Evolutionary conservation across 805 yeast species (phyloP), one percentile per base, ranked within the genome.

Genomic region (Saturnispora quitensis): DNA sequence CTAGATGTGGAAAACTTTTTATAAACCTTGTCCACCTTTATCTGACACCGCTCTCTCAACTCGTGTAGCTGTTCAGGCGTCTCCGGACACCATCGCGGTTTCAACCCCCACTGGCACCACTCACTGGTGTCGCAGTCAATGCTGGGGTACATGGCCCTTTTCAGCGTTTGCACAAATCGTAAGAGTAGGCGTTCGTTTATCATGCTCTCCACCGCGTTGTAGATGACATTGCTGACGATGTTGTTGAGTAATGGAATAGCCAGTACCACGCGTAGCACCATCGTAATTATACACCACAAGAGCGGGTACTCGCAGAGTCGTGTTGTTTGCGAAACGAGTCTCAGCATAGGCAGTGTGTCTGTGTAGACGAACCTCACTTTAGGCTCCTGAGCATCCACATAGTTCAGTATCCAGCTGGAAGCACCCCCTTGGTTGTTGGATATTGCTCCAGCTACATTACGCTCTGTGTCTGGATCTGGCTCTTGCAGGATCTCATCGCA

Each of bases 101-200:
- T 49, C 34, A 49, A 25, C 17, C 47, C 51, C 51, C 51, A 49
- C 35, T 43, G 22, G n/a, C 18, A 18, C 20, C 46, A 28, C 17
- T 43, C 22, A 4, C 13, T 24, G 4, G 15, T 17, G n/a, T 28
- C 18, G 20, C 13, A 4, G 18, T 15, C 38, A 18, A 13, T 7
- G 15, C 20, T 20, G 31, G 47, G 47, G 17, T 52, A 86, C 68
- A 1, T 89, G 82, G 28, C 71, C 69, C 2, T 68, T 57, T 8
- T 50, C 15, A 44, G 12, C 12, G 15, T 13, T 20, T 4, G 81
- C 75, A 46, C 84, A 76, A 5, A 67, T 57, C 5, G 68, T 59
- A 49, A 86, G 61, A 27, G 84, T 83, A 33, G 73, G 69, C 38
- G 76, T 69, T 58, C 88, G 81, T 59, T 86, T 89, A 44, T 70